Base-by-base conservation (phyloP, 768 basidiomycete species). In the Lactarius vividus region DNA sequence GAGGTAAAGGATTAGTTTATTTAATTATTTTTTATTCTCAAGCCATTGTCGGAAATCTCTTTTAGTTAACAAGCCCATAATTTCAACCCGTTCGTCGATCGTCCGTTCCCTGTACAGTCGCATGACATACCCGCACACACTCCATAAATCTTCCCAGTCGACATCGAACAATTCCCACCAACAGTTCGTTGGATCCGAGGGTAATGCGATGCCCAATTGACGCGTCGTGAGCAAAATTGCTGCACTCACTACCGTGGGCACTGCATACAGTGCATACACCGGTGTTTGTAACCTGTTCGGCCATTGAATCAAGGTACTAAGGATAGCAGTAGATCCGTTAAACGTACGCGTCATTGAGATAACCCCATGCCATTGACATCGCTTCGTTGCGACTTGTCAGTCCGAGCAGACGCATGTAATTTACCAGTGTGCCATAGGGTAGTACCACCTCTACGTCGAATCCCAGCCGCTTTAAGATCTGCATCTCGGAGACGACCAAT, bases 151-250 rank as follows among this genome's bases (percentile, higher is more conserved):
- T 61, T 94, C 92, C 86, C 87, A 92, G 0, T 86, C 81, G 0
- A 93, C 91, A 73, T 98, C 97, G 72, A 99, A 99, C 7, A 98
- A 80, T 53, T 91, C 86, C 89, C 92, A 96, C 97, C 97, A 99
- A 63, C 87, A 84, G 62, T 87, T 81, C 0, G 89, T 85, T 13
- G 87, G 81, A 11, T 79, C 78, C 2, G 86, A 86, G 0, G 94
- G 93, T 0, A 98, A 82, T 0, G 91, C 77, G 52, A 98, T 86
- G 6, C 78, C 77, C n/a, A 90, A 75, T 63, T 89, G 82, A 4
- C 94, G 86, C 15, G 85, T 83, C 2, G 92, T 82, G 56, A 98
- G 86, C 59, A 95, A 81, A 66, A 99, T 97, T 3, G 92, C 86
- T 0, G 94, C 89, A 74, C 92, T 88, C 39, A 97, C 94, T 44